Base-by-base conservation (phyloP, 768 basidiomycete species). In the Tricholoma terreum region DNA sequence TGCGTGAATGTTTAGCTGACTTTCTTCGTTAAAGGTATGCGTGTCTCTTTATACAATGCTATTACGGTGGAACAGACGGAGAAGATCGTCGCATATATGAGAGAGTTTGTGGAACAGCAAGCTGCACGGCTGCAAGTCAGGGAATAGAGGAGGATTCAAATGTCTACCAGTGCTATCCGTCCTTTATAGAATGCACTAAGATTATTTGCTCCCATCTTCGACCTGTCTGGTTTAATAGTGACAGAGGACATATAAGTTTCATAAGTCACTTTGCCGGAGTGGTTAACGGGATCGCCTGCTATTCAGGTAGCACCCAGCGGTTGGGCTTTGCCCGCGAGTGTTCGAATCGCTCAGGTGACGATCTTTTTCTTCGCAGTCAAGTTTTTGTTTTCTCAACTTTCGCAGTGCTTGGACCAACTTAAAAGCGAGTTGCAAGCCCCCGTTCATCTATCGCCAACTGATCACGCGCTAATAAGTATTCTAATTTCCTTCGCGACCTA, bases 221-320 rank as follows among this genome's bases (percentile, higher is more conserved):
- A 27, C 2, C 6, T 27, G 24, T 27, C 24, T 27, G 24, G 24
- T 27, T 27, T 27, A 27, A 27, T 27, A 27, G 6, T 27, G 24
- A 27, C 24, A 27, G 6, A 27, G 24, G 6, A 27, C 3, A 27
- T 27, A 6, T 3, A 6, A 2, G 24, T 27, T 27, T 27, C n/a
- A 27, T 12, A 65, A 46, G 86, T 88, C 86, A 88, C 89, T 90
- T 90, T 91, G 89, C 89, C 89, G 89, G 89, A 91, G 89, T 90
- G 89, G 89, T 91, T 90, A 91, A 90, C 84, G 84, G 84, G 84
- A 84, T 84, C 81, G 83, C 85, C 85, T 86, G 84, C 84, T 86
- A 86, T 45, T 9, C n/a, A 15, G 30, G 27, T 38, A 69, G 63
- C 61, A 63, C 30, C 21, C 30, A 78, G 77, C 77, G 76, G 76